Evolutionary conservation across 2,329 filamentous ascomycete genomes (phyloP).

Genomic region (Fusarium vanettenii): DNA sequence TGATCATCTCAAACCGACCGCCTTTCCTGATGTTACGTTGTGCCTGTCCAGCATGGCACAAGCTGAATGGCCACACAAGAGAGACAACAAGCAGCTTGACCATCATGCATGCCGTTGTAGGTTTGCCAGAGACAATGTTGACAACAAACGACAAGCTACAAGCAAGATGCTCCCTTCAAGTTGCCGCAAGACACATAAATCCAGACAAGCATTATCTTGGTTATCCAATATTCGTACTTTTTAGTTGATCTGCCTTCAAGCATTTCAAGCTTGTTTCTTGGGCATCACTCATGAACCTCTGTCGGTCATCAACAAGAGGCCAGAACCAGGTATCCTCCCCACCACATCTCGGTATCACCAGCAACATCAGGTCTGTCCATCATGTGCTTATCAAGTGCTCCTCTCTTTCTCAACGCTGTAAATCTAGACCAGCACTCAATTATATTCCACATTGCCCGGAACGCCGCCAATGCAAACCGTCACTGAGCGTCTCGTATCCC

Average conservation of each 20-base stretch:
- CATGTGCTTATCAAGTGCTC: slow-evolving; percentile 44
- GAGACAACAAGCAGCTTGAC: neutral
- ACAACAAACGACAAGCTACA: too few species aligned
- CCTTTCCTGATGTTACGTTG: neutral
- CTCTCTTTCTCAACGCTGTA: slow-evolving; percentile 48
- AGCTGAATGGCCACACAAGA: neutral
- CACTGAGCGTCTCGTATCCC: slow-evolving; percentile 47
- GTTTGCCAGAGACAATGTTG: neutral
- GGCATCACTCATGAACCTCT: slow-evolving; percentile 27
- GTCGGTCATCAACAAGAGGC: slow-evolving; percentile 9
- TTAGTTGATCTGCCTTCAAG: slow-evolving; percentile 19
- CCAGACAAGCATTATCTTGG: neutral
- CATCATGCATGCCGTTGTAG: neutral
- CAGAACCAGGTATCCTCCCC: slow-evolving; percentile 19
- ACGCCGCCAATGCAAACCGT: slow-evolving; percentile 56
- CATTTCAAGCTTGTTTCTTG: slow-evolving; percentile 13
- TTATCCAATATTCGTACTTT: slow-evolving; percentile 7
- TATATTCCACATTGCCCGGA: slow-evolving; percentile 55
- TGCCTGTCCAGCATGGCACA: neutral
- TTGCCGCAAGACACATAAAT: neutral
- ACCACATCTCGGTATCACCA: slow-evolving; percentile 29
- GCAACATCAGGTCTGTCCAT: slow-evolving; percentile 30
- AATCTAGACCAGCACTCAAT: slow-evolving; percentile 52
- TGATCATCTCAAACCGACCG: slow-evolving; percentile 3
- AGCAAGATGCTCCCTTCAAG: neutral